A percentile compares a stretch with the other conserved stretches of the same genome.
Conservation (phyloP, 2,329 filamentous ascomycete species). For the Magnaporthiopsis incrustans region DNA sequence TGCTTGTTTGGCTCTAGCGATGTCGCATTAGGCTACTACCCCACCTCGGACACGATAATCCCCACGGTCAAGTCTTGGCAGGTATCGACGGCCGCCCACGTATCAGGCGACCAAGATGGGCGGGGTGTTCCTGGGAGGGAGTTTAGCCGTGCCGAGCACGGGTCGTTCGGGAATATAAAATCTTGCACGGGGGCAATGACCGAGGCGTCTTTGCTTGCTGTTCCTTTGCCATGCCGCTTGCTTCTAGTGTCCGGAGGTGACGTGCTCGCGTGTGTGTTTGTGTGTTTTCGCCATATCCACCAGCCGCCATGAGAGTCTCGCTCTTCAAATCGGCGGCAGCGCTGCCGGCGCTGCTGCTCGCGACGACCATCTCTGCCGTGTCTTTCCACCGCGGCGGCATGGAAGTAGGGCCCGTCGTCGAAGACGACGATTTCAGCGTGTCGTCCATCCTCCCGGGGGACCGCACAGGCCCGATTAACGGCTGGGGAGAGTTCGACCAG, state of each 20-base stretch:
- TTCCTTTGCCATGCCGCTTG: not conserved
- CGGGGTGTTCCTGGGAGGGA: not conserved
- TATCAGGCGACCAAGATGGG: not conserved
- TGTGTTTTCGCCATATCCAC: not conserved
- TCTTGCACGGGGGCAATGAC: too few species aligned
- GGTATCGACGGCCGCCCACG: not conserved
- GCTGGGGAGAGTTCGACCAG: conserved; percentile 27
- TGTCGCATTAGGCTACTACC: not conserved
- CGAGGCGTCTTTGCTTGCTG: not conserved
- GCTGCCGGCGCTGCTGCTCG: conserved; percentile 3
- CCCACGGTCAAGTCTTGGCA: not conserved
- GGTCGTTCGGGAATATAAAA: not conserved
- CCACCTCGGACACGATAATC: not conserved
- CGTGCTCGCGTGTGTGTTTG: not conserved
- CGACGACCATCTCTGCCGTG: not conserved
- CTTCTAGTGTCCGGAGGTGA: not conserved
- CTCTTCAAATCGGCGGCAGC: not conserved
- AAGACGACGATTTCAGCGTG: not conserved
- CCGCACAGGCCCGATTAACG: conserved; percentile 5
- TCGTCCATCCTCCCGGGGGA: not conserved
- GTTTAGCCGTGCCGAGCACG: not conserved
- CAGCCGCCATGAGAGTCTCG: not conserved
- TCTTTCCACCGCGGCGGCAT: conserved; percentile 4
- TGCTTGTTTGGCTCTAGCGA: not conserved
- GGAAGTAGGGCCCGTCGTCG: conserved; percentile 2